Evolutionary conservation across 1,284 basidiomycete genomes (phyloP), one percentile per base, ranked within the genome.

Genomic region (Sphagnurus paluster): DNA sequence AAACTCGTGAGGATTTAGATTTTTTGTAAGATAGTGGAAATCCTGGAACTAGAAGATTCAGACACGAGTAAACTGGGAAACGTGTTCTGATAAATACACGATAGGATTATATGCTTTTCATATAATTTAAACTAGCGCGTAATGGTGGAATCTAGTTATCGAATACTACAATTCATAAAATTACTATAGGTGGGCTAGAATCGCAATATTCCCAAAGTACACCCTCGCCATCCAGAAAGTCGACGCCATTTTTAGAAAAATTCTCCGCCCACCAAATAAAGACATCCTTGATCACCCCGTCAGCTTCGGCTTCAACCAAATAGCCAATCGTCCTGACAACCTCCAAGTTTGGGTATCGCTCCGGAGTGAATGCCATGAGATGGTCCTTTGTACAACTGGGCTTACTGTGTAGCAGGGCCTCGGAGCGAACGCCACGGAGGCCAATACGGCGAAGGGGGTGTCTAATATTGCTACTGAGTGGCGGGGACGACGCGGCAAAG

Each of bases 191-290:
- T n/a, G n/a, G n/a, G n/a, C n/a, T n/a, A 7, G 60, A 56, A 11
- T 71, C 66, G 2, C 51, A 56, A 49, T 76, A 75, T 26, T 68
- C 50, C 76, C 76, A 79, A 40, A 77, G 60, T 23, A 78, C 73
- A 32, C 72, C 74, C 56, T 76, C 75, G 17, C 77, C 77, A 52
- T 79, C 78, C 53, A 77, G 62, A 49, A 79, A 68, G 49, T 76
- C 70, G 42, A 79, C 63, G 11, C 72, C 75, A 28, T 67, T 64
- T 39, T 62, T 67, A 64, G 76, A 74, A 50, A 77, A 78, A 44
- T 61, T 66, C 56, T 77, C 74, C 23, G 71, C 69, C 77, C 77
- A 79, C 71, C 73, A 75, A 32, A 78, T 75, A 54, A 77, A 78
- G 17, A 76, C 61, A 44, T 78, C 73, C 60, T 69, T 71, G 44